These are phyloP conservation scores for Neocucurbitaria cava DNA, from an alignment of 2,329 filamentous ascomycete genomes.

Conservation along the genomic window DNA sequence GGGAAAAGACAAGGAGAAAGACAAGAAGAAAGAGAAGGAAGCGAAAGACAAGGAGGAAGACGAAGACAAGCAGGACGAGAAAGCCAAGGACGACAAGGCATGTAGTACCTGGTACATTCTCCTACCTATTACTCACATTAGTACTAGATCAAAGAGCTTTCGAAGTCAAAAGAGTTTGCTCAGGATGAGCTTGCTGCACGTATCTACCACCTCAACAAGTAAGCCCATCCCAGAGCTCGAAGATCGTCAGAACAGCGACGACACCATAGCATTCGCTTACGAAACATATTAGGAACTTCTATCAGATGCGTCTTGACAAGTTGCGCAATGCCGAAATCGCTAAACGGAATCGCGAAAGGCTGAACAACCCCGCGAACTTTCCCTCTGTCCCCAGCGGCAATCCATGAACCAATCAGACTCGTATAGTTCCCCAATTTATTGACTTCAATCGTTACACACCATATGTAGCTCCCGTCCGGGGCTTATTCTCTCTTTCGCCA, in stretches of 20 bases:
- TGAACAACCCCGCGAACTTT: conserved; percentile 80
- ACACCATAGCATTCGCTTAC: background rate
- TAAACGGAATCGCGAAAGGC: conserved; percentile 79
- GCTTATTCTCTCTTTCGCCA: conserved; percentile 5
- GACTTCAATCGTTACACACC: conserved; percentile 4
- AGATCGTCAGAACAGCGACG: no score
- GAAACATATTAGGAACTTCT: conserved; percentile 70
- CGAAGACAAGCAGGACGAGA: conserved; percentile 68
- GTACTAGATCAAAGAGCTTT: conserved; percentile 54
- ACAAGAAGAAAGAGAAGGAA: conserved; percentile 69
- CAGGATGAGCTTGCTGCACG: conserved; percentile 72
- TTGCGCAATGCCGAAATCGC: conserved; percentile 79
- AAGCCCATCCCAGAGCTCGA: conserved; percentile 12
- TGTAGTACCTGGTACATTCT: background rate
- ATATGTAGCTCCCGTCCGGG: background rate
- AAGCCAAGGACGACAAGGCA: conserved; percentile 67
- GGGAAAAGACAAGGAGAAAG: conserved; percentile 62
- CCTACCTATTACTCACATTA: conserved; percentile 7
- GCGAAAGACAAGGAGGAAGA: conserved; percentile 67
- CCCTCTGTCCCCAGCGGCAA: conserved; percentile 78
- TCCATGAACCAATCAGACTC: conserved; percentile 24
- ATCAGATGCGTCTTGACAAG: conserved; percentile 81
- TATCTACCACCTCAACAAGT: conserved; percentile 86
- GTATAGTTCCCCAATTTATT: background rate
- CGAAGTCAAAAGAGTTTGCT: conserved; percentile 54